Evolutionary conservation across 768 basidiomycete genomes (phyloP).

Genomic region (Ramaria sp.): DNA sequence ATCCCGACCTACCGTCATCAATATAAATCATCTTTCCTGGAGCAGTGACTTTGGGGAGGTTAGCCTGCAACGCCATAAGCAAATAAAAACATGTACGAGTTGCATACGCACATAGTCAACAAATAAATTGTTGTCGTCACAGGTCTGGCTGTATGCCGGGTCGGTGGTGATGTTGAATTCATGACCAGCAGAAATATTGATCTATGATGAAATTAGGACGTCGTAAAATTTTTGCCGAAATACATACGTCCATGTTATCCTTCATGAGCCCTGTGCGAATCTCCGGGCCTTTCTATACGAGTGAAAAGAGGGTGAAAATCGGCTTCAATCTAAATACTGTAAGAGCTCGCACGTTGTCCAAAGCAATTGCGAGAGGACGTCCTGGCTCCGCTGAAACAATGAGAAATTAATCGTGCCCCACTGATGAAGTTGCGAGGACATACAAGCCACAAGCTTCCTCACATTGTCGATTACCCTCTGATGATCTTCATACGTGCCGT

Average conservation of each 20-base stretch:
- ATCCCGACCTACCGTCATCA: constrained; percentile 73
- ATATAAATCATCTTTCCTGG: constrained; percentile 98
- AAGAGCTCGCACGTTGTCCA: constrained; percentile 72
- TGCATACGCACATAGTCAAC: constrained; percentile 77
- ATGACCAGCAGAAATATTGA: constrained; percentile 80
- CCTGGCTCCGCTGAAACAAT: constrained; percentile 51
- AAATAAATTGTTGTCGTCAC: constrained; percentile 79
- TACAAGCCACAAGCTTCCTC: constrained; percentile 72
- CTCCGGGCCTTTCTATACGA: constrained; percentile 89
- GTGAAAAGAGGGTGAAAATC: not conserved
- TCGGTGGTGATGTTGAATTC: constrained; percentile 90
- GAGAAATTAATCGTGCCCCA: constrained; percentile 3
- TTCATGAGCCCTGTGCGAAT: constrained; percentile 94
- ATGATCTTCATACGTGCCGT: constrained; percentile 97
- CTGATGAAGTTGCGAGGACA: constrained; percentile 14
- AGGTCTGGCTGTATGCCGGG: constrained; percentile 60
- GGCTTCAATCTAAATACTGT: not conserved
- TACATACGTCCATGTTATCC: constrained; percentile 73
- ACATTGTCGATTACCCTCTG: constrained; percentile 99
- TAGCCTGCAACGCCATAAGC: constrained; percentile 39
- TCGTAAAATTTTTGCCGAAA: no score
- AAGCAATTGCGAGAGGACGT: constrained; percentile 92
- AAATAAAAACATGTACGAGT: not conserved
- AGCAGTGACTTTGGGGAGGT: constrained; percentile 90
- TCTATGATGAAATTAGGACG: constrained; percentile 30